Percentiles rank a stretch among this genome's conserved stretches.
Evolutionary conservation across 1,284 basidiomycete species (phyloP).

Genomic region (Cryptococcus floricola): DNA sequence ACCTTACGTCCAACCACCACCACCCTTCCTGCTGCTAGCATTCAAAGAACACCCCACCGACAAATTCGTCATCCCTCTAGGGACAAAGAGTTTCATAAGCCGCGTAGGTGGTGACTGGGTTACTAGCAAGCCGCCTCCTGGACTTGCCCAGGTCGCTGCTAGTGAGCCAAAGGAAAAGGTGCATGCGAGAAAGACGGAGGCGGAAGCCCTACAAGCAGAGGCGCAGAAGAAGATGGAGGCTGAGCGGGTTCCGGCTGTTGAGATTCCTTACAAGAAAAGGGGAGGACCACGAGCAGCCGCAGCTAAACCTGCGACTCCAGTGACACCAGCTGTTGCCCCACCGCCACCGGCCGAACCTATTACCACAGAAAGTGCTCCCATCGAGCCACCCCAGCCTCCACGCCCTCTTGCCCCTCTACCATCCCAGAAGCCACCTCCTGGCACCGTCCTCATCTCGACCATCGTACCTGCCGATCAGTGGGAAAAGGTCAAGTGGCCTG

Average conservation of each 20-base stretch:
- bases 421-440: conserved; percentile 23
- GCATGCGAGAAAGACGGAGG: not conserved
- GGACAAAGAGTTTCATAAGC: conserved; percentile 33
- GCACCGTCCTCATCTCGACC: conserved; percentile 39
- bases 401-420: conserved; percentile 21
- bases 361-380: not conserved
- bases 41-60: conserved; percentile 44
- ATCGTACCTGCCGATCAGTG: conserved; percentile 28
- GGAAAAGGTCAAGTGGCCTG: conserved; percentile 31
- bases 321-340: not conserved
- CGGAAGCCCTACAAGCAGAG: not conserved
- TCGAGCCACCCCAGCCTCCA: not conserved
- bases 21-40: conserved; percentile 40
- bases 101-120: conserved; percentile 40
- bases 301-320: conserved; percentile 12
- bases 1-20: conserved; percentile 28
- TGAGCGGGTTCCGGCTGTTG: no score
- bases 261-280: not conserved
- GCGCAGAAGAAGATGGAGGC: not conserved
- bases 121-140: conserved; percentile 6
- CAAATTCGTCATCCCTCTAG: conserved; percentile 41
- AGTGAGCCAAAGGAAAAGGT: not conserved
- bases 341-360: not conserved
- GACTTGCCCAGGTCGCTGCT: not conserved
- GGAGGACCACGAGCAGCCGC: conserved; percentile 19